Evolutionary conservation across 371 early-diverging fungal genomes (phyloP).

Genomic region (Apophysomyces sp.): DNA sequence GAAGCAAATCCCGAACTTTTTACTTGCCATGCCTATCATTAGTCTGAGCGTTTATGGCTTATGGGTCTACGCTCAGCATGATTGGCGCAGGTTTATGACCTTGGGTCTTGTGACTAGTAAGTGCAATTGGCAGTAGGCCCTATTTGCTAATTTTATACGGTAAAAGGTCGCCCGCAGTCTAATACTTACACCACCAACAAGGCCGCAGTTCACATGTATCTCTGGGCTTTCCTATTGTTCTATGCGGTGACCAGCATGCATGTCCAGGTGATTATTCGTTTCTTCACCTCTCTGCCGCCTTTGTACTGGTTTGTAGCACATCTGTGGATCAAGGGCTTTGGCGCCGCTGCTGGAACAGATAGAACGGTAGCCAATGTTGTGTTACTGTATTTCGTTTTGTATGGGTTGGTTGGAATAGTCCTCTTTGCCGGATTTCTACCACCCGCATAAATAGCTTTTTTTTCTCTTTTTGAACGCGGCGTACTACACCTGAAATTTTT

Average conservation of each 20-base stretch:
- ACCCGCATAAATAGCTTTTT: conserved; percentile 68
- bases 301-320: conserved; percentile 83
- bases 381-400: conserved; percentile 64
- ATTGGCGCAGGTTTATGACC: conserved; percentile 51
- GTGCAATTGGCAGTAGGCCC: background rate
- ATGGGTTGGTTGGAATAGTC: conserved; percentile 69
- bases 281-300: conserved; percentile 80
- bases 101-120: conserved; percentile 38
- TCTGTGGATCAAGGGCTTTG: conserved; percentile 32
- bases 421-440: conserved; percentile 84
- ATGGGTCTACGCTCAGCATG: conserved; percentile 48
- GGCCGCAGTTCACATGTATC: conserved; percentile 52
- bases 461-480: background rate
- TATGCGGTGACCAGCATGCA: conserved; percentile 78
- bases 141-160: background rate
- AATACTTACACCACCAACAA: conserved; percentile 10
- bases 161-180: background rate
- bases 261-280: conserved; percentile 87
- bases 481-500: no score
- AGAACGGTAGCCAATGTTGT: conserved; percentile 31
- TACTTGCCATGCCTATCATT: conserved; percentile 83
- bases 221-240: conserved; percentile 67
- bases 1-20: conserved; percentile 88
- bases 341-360: conserved; percentile 1
- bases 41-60: conserved; percentile 63